Evolutionary conservation across 441 rosid species (phyloP).

Genomic region (Populus hybrid): DNA sequence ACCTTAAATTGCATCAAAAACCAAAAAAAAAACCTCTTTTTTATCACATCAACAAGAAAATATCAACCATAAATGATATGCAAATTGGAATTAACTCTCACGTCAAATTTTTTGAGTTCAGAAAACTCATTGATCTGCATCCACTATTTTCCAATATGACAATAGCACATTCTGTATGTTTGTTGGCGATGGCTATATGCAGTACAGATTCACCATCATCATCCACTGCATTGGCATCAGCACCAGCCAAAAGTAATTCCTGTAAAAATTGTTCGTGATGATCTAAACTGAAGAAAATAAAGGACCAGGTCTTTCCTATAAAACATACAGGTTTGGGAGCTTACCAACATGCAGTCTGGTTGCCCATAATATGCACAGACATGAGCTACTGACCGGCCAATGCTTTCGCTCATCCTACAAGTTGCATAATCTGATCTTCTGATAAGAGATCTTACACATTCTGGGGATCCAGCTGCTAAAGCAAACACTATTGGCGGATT

Average conservation of each 20-base stretch:
- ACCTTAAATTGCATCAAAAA: neutral
- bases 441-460: constrained; percentile 88
- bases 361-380: constrained; percentile 99
- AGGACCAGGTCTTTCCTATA: constrained; percentile 3
- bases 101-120: constrained; percentile 82
- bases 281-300: constrained; percentile 6
- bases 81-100: constrained; percentile 33
- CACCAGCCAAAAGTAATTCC: constrained; percentile 97
- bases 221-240: constrained; percentile 99
- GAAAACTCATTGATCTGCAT: constrained; percentile 77
- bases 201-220: constrained; percentile 99
- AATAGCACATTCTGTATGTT: constrained; percentile 91
- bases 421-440: constrained; percentile 77
- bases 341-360: constrained; percentile 98
- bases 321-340: constrained; percentile 28
- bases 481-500: constrained; percentile 99
- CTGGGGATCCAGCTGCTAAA: constrained; percentile 97
- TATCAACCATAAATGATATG: neutral
- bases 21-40: no score
- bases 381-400: constrained; percentile 97
- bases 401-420: constrained; percentile 87
- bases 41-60: neutral
- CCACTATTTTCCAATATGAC: constrained; percentile 94
- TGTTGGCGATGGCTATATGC: constrained; percentile 87
- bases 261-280: constrained; percentile 33